phyloP scores from a whole-genome alignment of 2,329 filamentous ascomycete species.

The Phyllosticta citribraziliensis region DNA sequence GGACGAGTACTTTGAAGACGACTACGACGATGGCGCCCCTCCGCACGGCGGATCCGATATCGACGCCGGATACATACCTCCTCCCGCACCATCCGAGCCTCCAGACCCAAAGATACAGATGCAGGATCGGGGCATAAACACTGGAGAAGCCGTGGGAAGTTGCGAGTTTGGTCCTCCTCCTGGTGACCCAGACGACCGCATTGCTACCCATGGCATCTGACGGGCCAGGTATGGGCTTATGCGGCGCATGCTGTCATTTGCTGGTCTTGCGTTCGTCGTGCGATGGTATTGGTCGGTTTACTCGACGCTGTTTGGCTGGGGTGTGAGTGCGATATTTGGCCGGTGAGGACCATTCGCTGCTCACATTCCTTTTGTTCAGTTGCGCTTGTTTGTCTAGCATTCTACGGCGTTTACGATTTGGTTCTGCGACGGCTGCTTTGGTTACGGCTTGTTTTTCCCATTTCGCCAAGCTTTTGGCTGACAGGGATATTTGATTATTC shows the following conservation, averaged over 20 bases:
- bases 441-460: background rate
- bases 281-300: background rate
- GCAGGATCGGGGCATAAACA: background rate
- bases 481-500: background rate
- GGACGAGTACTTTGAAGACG: constrained; percentile 9
- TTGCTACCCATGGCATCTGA: background rate
- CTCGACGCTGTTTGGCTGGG: background rate
- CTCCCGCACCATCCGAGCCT: constrained; percentile 4
- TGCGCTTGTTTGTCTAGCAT: background rate
- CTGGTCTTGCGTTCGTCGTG: background rate
- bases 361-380: background rate
- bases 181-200: background rate
- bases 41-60: constrained; percentile 3
- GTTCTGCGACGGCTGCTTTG: background rate
- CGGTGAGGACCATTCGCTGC: background rate
- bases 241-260: background rate
- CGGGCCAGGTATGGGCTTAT: background rate
- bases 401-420: background rate
- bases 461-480: background rate
- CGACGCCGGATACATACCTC: constrained; percentile 4
- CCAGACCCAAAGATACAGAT: background rate
- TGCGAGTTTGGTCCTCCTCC: background rate
- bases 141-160: background rate
- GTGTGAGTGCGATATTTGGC: background rate
- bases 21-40: constrained; percentile 3